Evolutionary conservation across 768 basidiomycete genomes (phyloP).

Genomic region (Lactifluus hygrophoroides): DNA sequence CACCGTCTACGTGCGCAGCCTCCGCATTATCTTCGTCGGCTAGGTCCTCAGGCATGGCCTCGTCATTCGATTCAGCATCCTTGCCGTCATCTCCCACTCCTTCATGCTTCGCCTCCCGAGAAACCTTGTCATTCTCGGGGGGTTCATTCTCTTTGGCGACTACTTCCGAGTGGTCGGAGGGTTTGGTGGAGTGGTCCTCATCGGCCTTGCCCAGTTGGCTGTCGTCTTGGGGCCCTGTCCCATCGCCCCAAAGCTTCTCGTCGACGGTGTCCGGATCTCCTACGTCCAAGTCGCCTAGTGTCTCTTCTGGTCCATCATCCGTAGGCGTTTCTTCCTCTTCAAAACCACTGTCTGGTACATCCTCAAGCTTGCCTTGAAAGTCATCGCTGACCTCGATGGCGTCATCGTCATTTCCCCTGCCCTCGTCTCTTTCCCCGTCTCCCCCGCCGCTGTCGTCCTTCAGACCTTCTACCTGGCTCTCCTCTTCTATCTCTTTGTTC

Average conservation of each 20-base stretch:
- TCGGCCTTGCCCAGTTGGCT: constrained; percentile 48
- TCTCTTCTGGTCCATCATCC: constrained; percentile 70
- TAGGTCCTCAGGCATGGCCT: constrained; percentile 24
- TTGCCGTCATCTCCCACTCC: constrained; percentile 23
- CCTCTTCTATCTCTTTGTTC: constrained; percentile 91
- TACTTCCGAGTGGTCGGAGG: constrained; percentile 51
- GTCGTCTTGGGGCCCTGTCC: constrained; percentile 48
- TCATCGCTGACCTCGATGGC: constrained; percentile 90
- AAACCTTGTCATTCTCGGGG: constrained; percentile 29
- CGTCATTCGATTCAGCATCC: constrained; percentile 26
- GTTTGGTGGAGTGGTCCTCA: constrained; percentile 50
- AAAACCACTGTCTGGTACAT: constrained; percentile 60
- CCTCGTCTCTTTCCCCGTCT: constrained; percentile 25
- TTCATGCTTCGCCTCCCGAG: constrained; percentile 26
- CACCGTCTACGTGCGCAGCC: constrained; percentile 41
- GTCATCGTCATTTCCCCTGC: constrained; percentile 48
- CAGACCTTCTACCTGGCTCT: constrained; percentile 93
- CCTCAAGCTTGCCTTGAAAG: constrained; percentile 79
- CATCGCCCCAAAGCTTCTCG: constrained; percentile 96
- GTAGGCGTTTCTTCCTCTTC: constrained; percentile 35
- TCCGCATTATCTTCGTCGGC: constrained; percentile 33
- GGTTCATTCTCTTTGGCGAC: constrained; percentile 65
- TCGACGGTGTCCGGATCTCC: constrained; percentile 80
- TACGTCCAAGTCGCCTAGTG: constrained; percentile 72
- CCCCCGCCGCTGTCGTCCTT: constrained; percentile 45